phyloP scores from a whole-genome alignment of 805 yeast species.

The Pichia manshurica region DNA sequence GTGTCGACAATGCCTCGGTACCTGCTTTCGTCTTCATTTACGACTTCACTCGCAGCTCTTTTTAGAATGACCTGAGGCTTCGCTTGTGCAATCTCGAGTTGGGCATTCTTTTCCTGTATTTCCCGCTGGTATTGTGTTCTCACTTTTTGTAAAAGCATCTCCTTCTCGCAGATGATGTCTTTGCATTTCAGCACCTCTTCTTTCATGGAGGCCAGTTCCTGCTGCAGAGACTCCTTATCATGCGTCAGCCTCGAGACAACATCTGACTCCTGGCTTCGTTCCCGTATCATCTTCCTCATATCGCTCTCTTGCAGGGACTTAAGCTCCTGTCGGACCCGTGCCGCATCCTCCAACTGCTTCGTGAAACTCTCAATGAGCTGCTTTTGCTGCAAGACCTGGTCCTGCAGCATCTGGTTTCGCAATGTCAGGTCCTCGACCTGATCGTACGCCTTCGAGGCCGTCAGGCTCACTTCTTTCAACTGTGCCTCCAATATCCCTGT shows the following conservation, averaged over 20 bases:
- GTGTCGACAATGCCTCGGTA: constrained; percentile 5
- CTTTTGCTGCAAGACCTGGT: constrained; percentile 27
- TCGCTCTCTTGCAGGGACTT: constrained; percentile 10
- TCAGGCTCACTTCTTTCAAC: constrained; percentile 21
- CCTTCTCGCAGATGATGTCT: constrained; percentile 6
- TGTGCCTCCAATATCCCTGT: constrained; percentile 20
- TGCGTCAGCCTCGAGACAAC: constrained; percentile 1
- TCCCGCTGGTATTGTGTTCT: not conserved
- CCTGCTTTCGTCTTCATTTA: not conserved
- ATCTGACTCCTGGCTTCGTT: not conserved
- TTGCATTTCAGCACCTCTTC: constrained; percentile 7
- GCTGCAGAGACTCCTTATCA: constrained; percentile 3
- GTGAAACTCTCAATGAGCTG: constrained; percentile 20
- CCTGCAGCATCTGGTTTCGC: constrained; percentile 21
- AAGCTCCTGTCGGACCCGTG: constrained; percentile 3
- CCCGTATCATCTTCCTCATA: constrained; percentile 2
- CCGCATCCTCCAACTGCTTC: constrained; percentile 18
- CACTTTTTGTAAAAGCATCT: not conserved
- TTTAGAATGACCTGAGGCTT: not conserved
- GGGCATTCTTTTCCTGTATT: not conserved
- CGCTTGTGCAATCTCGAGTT: not conserved
- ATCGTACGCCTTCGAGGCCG: constrained; percentile 27
- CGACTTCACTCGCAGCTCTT: not conserved
- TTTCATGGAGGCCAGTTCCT: constrained; percentile 7
- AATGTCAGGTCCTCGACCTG: constrained; percentile 22